Base-by-base conservation (phyloP, 331 rosid species). In the Quercus phellos region DNA sequence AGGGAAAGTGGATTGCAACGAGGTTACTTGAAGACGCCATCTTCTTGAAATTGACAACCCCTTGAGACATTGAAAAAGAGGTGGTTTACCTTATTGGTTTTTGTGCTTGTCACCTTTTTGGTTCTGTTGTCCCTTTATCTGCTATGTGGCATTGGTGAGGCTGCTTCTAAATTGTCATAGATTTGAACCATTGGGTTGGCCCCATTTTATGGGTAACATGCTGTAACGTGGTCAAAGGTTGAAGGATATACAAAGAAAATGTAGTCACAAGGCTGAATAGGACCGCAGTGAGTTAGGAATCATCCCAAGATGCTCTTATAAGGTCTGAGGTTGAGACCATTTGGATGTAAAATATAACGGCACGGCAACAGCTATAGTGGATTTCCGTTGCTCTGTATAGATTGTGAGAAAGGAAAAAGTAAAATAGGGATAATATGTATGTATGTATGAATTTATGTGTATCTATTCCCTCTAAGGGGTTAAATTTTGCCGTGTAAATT, bases 401-500 rank as follows among this genome's bases (percentile, higher is more conserved):
- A 27, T 61, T 27, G 66, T 59, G 42, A 13, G 55, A 53, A 35
- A 63, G 76, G 12, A 34, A 55, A 72, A 74, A 72, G 34, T 74
- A 38, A 66, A 14, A 74, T 72, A 46, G 74, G 76, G 77, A 55
- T 8, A 4, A 55, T 27, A 6, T 30, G 34, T 32, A 68, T 59
- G 64, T 51, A 32, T 16, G 34, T 66, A 18, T 63, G 43, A 38
- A 38, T 38, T 0, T 38, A 38, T 38, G 46, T 38, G 9, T 38
- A 46, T 46, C 53, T 66, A 17, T 32, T 7, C n/a, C 26, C 51
- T 17, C 2, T 3, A 21, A 5, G 4, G 12, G 43, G 22, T 16
- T 16, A 32, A 64, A 30, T 64, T 64, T 64, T 64, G 14, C 46
- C 6, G 64, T 81, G 85, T 85, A 81, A 61, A 29, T 18, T 78